Percentiles rank a stretch among this genome's conserved stretches.
phyloP scores from a whole-genome alignment of 108 stramenopile genomes.

The Pseudonitzschia multiseries region DNA sequence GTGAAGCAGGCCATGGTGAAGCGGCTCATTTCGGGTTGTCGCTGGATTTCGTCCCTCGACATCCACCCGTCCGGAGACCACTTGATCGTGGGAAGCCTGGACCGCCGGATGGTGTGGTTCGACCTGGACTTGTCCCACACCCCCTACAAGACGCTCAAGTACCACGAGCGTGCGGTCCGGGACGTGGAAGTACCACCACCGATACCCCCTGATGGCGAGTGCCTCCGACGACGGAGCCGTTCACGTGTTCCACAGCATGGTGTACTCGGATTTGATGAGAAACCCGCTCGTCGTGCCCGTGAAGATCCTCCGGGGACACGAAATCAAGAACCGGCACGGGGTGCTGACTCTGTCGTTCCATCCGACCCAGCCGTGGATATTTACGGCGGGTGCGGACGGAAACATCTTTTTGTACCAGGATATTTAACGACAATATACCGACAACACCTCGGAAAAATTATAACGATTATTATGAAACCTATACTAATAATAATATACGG shows the following conservation, averaged over 20 bases:
- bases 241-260: conserved; percentile 98
- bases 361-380: conserved; percentile 99
- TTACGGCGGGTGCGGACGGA: conserved; percentile 96
- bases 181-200: conserved; percentile 72
- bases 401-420: conserved; percentile 93
- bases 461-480: too few species aligned
- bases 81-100: conserved; percentile 91
- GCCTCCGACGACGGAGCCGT: conserved; percentile 96
- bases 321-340: conserved; percentile 80
- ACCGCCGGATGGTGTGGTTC: conserved; percentile 97
- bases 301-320: conserved; percentile 93
- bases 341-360: conserved; percentile 89
- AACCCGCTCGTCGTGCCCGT: conserved; percentile 98
- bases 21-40: conserved; percentile 87
- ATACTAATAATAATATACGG: too few species aligned
- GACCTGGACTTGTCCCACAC: conserved; percentile 92
- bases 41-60: conserved; percentile 96
- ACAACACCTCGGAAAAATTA: too few species aligned
- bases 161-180: conserved; percentile 91
- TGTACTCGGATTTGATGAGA: conserved; percentile 93
- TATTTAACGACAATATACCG: conserved; percentile 57
- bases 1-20: conserved; percentile 93
- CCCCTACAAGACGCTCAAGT: conserved; percentile 96
- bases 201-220: conserved; percentile 97
- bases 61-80: conserved; percentile 97